Conservation (phyloP, 2,329 filamentous ascomycete species). For the Achaetomium macrosporum region DNA sequence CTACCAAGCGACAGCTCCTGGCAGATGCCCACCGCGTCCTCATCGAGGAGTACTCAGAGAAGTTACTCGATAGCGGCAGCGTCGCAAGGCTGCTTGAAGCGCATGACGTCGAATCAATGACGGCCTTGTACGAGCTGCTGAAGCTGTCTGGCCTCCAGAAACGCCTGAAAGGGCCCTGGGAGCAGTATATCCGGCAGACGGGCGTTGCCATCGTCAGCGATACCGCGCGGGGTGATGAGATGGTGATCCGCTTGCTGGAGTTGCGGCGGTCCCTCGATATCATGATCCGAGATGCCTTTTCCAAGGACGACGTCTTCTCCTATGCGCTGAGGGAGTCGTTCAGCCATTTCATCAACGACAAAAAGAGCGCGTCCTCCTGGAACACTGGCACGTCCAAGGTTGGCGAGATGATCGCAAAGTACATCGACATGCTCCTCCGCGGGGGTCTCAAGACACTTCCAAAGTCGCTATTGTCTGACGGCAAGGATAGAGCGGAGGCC, state of each 20-base stretch:
- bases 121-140: conserved; percentile 72
- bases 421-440: conserved; percentile 82
- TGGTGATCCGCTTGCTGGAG: conserved; percentile 77
- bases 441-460: conserved; percentile 82
- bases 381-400: conserved; percentile 85
- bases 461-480: conserved; percentile 57
- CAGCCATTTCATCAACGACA: conserved; percentile 86
- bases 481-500: conserved; percentile 50
- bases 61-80: conserved; percentile 60
- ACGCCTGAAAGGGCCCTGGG: conserved; percentile 67
- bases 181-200: conserved; percentile 68
- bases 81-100: conserved; percentile 68
- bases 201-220: conserved; percentile 77
- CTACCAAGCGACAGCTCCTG: conserved; percentile 72
- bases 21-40: conserved; percentile 66
- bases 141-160: conserved; percentile 64
- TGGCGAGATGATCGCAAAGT: conserved; percentile 97
- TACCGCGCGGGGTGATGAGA: conserved; percentile 69
- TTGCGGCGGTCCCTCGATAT: conserved; percentile 75
- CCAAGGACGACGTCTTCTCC: conserved; percentile 67
- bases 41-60: conserved; percentile 60
- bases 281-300: conserved; percentile 71
- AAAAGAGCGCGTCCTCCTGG: conserved; percentile 65
- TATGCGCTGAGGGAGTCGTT: conserved; percentile 81
- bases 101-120: conserved; percentile 63